Conservation (phyloP, 2,329 filamentous ascomycete species). For the Coniochaeta sp. region DNA sequence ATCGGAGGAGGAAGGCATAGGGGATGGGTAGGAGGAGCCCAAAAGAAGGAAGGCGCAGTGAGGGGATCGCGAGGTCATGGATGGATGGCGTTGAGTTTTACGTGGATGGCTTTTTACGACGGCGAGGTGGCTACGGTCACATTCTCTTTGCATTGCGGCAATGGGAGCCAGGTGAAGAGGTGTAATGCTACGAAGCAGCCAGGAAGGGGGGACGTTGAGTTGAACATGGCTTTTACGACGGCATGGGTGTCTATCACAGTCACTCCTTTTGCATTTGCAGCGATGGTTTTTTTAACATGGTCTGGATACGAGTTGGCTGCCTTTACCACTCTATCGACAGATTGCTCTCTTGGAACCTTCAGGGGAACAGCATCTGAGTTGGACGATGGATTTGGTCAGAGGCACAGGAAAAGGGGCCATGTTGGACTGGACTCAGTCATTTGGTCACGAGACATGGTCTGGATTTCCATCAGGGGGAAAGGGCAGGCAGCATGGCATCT, state of each 20-base stretch:
- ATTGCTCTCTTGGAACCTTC: background rate
- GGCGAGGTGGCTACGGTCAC: no score
- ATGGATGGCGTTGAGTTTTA: no score
- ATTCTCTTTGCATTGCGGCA: no score
- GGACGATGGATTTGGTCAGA: background rate
- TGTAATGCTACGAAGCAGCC: no score
- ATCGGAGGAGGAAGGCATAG: background rate
- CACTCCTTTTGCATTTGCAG: background rate
- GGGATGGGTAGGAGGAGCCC: background rate
- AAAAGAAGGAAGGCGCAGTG: no score
- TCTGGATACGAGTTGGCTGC: background rate
- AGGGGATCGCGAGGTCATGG: no score
- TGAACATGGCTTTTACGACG: slow-evolving; percentile 5
- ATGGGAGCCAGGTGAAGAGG: no score
- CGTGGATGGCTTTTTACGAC: no score
- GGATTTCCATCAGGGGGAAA: no score
- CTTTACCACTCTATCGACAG: background rate
- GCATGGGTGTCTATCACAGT: background rate
- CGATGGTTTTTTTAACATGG: background rate
- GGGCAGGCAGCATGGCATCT: no score
- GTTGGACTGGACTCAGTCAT: background rate
- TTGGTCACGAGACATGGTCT: background rate
- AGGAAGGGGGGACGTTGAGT: slow-evolving; percentile 3
- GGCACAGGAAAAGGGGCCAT: background rate
- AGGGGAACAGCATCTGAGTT: background rate